Percentiles rank a stretch among this genome's conserved stretches.
phyloP scores from a whole-genome alignment of 306 rosid genomes.

The Hylodesmum podocarpum region DNA sequence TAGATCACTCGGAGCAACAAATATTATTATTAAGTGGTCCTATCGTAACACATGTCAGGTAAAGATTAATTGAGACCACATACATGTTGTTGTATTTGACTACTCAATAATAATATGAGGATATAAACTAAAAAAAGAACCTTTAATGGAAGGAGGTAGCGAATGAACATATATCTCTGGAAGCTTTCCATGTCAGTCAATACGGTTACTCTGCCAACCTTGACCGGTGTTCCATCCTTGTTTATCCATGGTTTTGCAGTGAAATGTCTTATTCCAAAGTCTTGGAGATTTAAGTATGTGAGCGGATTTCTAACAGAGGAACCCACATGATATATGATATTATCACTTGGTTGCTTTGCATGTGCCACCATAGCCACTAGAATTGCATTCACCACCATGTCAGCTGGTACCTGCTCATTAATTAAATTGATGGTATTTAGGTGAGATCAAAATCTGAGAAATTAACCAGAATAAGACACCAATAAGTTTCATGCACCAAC shows the following conservation, averaged over 20 bases:
- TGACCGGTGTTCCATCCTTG: conserved; percentile 62
- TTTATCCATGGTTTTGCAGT: conserved; percentile 65
- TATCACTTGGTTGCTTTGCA: conserved; percentile 43
- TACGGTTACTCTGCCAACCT: conserved; percentile 47
- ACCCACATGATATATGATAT: conserved; percentile 63
- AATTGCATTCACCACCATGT: conserved; percentile 79
- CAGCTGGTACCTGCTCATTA: conserved; percentile 70
- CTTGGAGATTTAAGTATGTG: conserved; percentile 39
- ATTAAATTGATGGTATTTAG: background rate
- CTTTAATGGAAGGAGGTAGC: conserved; percentile 62
- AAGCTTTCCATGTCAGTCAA: conserved; percentile 64
- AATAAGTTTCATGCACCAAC: conserved; percentile 21
- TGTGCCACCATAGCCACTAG: conserved; percentile 61
- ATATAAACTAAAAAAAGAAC: conserved; percentile 26
- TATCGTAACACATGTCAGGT: too few relatives aligned
- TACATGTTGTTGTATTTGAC: too few relatives aligned
- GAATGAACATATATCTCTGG: conserved; percentile 65
- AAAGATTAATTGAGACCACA: too few relatives aligned
- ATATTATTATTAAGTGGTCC: too few relatives aligned
- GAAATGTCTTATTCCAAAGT: conserved; percentile 51
- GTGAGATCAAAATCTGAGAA: background rate
- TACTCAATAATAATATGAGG: too few relatives aligned
- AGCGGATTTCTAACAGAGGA: conserved; percentile 59
- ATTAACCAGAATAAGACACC: background rate
- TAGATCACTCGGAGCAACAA: too few relatives aligned